Evolutionary conservation across 306 rosid genomes (phyloP).

Genomic region (Acacia confusa): DNA sequence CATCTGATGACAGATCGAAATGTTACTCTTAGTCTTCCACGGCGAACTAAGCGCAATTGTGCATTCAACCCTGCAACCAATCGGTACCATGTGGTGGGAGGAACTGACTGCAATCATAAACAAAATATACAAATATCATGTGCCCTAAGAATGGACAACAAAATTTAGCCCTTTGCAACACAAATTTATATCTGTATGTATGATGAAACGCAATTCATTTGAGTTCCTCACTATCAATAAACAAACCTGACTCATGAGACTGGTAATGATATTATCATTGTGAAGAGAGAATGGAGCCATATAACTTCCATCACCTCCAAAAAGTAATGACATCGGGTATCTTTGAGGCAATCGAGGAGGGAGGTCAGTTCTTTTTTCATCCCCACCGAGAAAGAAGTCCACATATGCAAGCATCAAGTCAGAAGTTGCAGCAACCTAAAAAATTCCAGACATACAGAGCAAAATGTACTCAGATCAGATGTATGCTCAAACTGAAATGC

Average conservation of each 20-base stretch:
- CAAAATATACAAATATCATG: constrained; percentile 1
- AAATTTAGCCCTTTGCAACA: background rate
- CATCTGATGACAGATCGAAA: constrained; percentile 79
- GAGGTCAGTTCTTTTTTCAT: constrained; percentile 93
- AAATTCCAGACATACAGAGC: constrained; percentile 20
- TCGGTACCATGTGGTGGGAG: constrained; percentile 93
- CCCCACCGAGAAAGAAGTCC: constrained; percentile 98
- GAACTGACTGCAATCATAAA: constrained; percentile 66
- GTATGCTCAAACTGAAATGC: constrained; percentile 12
- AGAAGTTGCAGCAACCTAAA: constrained; percentile 91
- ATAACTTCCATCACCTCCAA: constrained; percentile 98
- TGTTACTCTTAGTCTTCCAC: constrained; percentile 85
- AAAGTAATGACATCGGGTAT: constrained; percentile 80
- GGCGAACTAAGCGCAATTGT: constrained; percentile 86
- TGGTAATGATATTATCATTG: constrained; percentile 89
- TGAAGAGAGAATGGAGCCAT: constrained; percentile 91
- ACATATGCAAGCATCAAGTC: constrained; percentile 93
- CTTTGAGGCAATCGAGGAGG: constrained; percentile 84
- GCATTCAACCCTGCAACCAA: constrained; percentile 96
- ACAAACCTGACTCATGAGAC: constrained; percentile 98
- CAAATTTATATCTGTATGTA: background rate
- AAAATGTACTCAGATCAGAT: background rate
- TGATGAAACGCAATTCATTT: constrained; percentile 13
- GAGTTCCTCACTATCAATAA: constrained; percentile 26
- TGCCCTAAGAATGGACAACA: constrained; percentile 6